Conservation (phyloP, 768 basidiomycete species). For the Suillus clintonianus region DNA sequence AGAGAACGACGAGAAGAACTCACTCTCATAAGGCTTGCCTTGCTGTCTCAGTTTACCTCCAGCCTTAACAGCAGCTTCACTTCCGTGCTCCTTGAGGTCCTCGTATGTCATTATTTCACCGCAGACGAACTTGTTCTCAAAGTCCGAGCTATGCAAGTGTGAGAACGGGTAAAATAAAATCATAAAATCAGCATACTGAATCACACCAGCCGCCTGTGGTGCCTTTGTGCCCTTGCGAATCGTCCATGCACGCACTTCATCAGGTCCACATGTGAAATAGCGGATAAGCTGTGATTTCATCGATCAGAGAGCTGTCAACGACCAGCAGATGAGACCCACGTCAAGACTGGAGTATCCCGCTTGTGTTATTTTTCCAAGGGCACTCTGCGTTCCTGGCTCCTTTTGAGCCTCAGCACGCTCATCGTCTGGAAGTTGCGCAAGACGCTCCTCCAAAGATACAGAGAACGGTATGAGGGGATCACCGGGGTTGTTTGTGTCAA, state of each 20-base stretch:
- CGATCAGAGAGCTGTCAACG: not conserved
- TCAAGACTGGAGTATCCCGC: constrained; percentile 89
- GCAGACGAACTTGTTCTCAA: constrained; percentile 97
- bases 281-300: constrained; percentile 70
- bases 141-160: constrained; percentile 68
- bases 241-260: constrained; percentile 98
- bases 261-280: constrained; percentile 97
- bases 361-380: constrained; percentile 91
- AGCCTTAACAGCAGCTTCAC: constrained; percentile 90
- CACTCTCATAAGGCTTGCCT: constrained; percentile 95
- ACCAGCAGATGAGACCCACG: constrained; percentile 43
- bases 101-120: constrained; percentile 95
- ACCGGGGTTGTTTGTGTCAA: constrained; percentile 94
- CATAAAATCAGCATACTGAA: constrained; percentile 66
- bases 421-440: constrained; percentile 60
- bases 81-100: constrained; percentile 89
- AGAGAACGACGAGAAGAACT: constrained; percentile 28
- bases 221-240: constrained; percentile 93
- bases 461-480: constrained; percentile 97
- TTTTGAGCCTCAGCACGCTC: constrained; percentile 81
- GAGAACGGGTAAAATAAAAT: not conserved
- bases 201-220: constrained; percentile 96
- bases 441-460: constrained; percentile 91
- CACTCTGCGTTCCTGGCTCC: constrained; percentile 70
- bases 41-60: constrained; percentile 94